A percentile compares a stretch with the other conserved stretches of the same genome.
Conservation (phyloP, 768 basidiomycete species). For the Asterophora lycoperdoides region DNA sequence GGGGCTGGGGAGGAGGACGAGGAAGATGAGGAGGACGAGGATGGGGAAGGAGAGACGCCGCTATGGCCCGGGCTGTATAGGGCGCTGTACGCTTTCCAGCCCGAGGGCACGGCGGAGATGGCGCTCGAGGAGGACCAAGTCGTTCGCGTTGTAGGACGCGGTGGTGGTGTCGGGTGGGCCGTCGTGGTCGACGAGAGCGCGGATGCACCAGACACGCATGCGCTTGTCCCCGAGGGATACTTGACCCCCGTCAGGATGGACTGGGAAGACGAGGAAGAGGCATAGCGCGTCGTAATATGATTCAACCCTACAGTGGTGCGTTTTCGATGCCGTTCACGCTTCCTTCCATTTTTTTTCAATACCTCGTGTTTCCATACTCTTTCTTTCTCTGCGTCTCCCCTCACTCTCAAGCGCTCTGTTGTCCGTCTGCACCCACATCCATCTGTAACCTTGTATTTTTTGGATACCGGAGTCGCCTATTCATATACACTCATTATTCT, state of each 20-base stretch:
- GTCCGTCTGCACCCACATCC: background rate
- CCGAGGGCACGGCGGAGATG: slow-evolving; percentile 84
- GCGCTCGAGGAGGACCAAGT: slow-evolving; percentile 70
- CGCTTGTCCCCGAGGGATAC: slow-evolving; percentile 78
- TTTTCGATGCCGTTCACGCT: background rate
- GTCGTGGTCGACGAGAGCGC: slow-evolving; percentile 46
- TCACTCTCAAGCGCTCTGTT: background rate
- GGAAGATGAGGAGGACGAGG: slow-evolving; percentile 30
- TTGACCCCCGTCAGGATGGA: slow-evolving; percentile 54
- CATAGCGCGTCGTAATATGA: background rate
- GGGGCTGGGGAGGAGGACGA: slow-evolving; percentile 23
- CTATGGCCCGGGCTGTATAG: slow-evolving; percentile 71
- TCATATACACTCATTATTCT: background rate
- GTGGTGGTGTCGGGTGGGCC: slow-evolving; percentile 80
- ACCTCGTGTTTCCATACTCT: background rate
- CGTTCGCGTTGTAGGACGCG: slow-evolving; percentile 67
- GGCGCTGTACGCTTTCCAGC: slow-evolving; percentile 74
- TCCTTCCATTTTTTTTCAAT: background rate
- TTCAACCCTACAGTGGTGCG: too few relatives aligned
- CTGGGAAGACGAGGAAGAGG: slow-evolving; percentile 27
- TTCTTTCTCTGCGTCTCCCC: background rate
- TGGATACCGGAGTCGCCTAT: slow-evolving; percentile 3
- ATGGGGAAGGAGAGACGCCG: slow-evolving; percentile 39
- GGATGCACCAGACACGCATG: slow-evolving; percentile 37
- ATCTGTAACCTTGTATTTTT: background rate